Evolutionary conservation across 2,329 filamentous ascomycete genomes (phyloP), one percentile per base, ranked within the genome.

Genomic region (Fusarium sp.): DNA sequence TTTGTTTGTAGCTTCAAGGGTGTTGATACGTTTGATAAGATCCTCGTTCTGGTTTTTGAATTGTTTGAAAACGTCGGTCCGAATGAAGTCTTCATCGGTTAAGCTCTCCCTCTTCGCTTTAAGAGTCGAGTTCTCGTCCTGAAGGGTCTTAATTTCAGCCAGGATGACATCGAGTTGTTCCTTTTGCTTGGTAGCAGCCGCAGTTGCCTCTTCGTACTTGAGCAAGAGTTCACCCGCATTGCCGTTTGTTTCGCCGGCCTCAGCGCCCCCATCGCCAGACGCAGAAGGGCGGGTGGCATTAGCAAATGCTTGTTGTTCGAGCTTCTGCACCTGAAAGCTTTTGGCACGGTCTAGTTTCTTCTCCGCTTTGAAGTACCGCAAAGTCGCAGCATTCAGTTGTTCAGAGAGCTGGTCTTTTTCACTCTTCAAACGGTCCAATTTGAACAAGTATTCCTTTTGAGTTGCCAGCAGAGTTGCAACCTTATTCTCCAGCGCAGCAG

Each of bases 331-430:
- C 65, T 97, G 95, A 22, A 91, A 85, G 80, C 96, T 99, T 82
- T 94, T 96, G 30, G 93, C 90, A 48, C 96, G 91, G 81, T 99
- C 96, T 59, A 98, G 87, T 81, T 95, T 96, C 85, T 97, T 97
- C 82, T 99, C 96, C 1, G 96, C 96, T 76, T 97, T 94, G 85
- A 98, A 94, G 79, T 97, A 98, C 74, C 96, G 90, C 67, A 97
- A 87, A 10, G 95, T 97, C 22, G 96, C 96, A 39, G 90, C 92
- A 80, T 98, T 96, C 26, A 98, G 87, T 71, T 96, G 93, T 78
- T 96, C 93, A 52, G 94, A 94, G 8, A 98, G 87, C 76, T 94
- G 91, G 61, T 97, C 93, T 78, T 96, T 97, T 78, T 98, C 95
- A 12, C 89, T 87, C 55, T 90, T 88, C 18, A 95, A 85, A 61